These are phyloP conservation scores for Yarrowia sp. DNA, from an alignment of 805 yeast species.

Conservation along the genomic window DNA sequence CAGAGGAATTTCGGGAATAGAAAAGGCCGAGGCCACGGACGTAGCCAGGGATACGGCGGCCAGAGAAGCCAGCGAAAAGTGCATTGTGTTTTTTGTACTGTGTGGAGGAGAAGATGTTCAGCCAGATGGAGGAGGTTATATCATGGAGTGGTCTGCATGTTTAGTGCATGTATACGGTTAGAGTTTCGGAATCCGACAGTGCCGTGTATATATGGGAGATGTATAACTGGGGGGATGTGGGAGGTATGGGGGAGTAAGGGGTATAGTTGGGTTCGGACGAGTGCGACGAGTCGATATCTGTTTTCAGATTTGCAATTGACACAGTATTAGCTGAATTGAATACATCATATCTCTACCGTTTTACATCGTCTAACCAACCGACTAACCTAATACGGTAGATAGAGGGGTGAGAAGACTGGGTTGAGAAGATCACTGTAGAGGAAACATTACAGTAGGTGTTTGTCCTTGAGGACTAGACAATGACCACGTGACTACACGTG, in stretches of 20 bases:
- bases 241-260: not conserved
- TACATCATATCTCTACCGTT: too few species aligned
- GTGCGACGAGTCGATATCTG: not conserved
- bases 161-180: not conserved
- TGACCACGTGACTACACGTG: too few species aligned
- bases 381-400: too few species aligned
- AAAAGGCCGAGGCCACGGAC: not conserved
- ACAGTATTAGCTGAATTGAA: not conserved
- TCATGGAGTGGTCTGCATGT: not conserved
- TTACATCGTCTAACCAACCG: too few species aligned
- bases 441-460: too few species aligned
- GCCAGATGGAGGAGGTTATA: too few species aligned
- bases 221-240: not conserved
- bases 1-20: slow-evolving; percentile 4
- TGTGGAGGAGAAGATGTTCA: not conserved
- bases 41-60: not conserved
- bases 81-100: not conserved
- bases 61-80: not conserved
- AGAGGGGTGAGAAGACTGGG: too few species aligned
- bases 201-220: not conserved
- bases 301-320: not conserved
- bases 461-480: too few species aligned
- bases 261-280: not conserved
- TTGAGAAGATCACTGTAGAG: too few species aligned
- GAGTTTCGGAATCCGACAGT: not conserved